Conservation (phyloP, 2,329 filamentous ascomycete genomes). For the Plectosphaerella plurivora region DNA sequence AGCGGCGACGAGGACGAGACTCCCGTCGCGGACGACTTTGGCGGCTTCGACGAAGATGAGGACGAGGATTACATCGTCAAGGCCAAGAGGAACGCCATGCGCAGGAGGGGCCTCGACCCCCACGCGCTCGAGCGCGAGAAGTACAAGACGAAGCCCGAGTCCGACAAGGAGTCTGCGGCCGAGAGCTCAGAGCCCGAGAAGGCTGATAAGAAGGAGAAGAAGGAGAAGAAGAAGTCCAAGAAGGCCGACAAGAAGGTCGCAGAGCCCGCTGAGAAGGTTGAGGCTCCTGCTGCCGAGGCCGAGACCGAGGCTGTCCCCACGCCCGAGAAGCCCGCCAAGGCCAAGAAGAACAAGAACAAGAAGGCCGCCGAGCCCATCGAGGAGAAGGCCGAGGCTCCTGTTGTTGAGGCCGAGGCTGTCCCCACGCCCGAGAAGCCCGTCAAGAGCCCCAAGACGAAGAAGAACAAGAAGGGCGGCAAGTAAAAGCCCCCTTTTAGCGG, state of each 20-base stretch:
- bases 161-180: conserved; percentile 7
- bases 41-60: conserved; percentile 69
- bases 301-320: too few species aligned
- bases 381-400: background rate
- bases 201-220: conserved; percentile 10
- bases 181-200: conserved; percentile 7
- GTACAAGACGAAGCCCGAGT: conserved; percentile 4
- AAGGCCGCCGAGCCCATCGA: conserved; percentile 5
- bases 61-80: conserved; percentile 68
- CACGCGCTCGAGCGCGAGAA: conserved; percentile 38
- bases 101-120: conserved; percentile 70
- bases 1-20: conserved; percentile 35
- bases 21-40: conserved; percentile 49
- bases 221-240: conserved; percentile 13
- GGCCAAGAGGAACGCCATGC: conserved; percentile 69
- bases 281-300: background rate
- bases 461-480: background rate
- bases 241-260: conserved; percentile 10
- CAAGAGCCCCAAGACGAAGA: too few species aligned
- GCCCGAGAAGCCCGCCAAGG: conserved; percentile 1
- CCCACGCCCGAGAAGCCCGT: too few species aligned
- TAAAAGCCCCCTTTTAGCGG: background rate
- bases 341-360: conserved; percentile 15
- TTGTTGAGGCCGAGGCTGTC: background rate
- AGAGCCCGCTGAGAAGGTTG: background rate